Evolutionary conservation across 257 asterid genomes (phyloP), one percentile per base, ranked within the genome.

Genomic region (Capsicum pubescens): DNA sequence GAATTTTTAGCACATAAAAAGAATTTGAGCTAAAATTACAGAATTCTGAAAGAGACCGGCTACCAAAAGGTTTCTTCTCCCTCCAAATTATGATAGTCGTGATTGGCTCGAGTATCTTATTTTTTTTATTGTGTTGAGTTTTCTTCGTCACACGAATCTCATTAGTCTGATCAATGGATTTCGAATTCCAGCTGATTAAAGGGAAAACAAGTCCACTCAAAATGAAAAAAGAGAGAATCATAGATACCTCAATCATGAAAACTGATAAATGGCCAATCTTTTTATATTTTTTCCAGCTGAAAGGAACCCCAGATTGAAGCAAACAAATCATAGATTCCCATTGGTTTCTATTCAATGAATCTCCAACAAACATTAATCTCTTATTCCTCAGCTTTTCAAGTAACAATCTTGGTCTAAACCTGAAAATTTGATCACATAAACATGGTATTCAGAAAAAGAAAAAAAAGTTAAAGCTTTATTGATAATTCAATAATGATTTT

Each of bases 261-360:
- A 84, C 26, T 68, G 76, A 68, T 36, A 92, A 89, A 71, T 95
- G 90, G 6, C 96, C 98, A 36, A 88, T 88, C 89, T 92, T 94
- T 89, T 89, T 90, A 88, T 92, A 89, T 91, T 90, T 91, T 69
- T 94, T 93, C 74, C 85, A 88, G 39, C 86, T 93, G 8, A 84
- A 89, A 61, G 96, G 91, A 69, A 84, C 78, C 0, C 59, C 86
- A 5, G 98, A 93, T 87, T 94, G 98, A 84, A 87, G 78, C 83
- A 94, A 89, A 87, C 98, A 94, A 60, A 94, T 88, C 97, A 94
- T 91, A 4, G 98, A 94, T 84, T 94, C 98, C 98, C 98, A 94
- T n/a, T 93, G 97, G 79, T 94, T 94, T 78, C 98, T 87, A 84
- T 94, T 94, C 85, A 69, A 16, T 42, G 78, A 69, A 69, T 69